Percentiles rank a stretch among this genome's conserved stretches.
These are phyloP conservation scores for Candida suzukii DNA, from an alignment of 805 yeast genomes.

Conservation along the genomic window DNA sequence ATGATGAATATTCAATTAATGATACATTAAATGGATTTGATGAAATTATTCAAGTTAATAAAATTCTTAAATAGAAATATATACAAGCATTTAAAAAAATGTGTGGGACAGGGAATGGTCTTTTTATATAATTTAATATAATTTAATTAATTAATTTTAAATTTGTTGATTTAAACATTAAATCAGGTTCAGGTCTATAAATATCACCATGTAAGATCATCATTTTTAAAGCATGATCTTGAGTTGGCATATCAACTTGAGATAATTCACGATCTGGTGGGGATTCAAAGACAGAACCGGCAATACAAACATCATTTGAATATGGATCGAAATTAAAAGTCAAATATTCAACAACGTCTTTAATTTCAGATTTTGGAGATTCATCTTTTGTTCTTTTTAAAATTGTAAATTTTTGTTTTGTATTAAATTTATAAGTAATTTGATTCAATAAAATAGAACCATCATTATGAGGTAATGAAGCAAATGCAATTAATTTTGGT, in stretches of 20 bases:
- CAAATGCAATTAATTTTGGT: slow-evolving; percentile 70
- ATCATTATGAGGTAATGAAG: slow-evolving; percentile 39
- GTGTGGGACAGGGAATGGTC: no score
- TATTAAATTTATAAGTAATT: slow-evolving; percentile 54
- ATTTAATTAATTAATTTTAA: neutral
- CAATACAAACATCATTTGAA: slow-evolving; percentile 47
- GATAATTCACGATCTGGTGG: slow-evolving; percentile 30
- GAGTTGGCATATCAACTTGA: slow-evolving; percentile 18
- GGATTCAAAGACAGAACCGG: slow-evolving; percentile 65
- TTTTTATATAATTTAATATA: neutral
- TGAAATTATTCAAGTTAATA: neutral
- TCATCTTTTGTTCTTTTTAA: slow-evolving; percentile 33
- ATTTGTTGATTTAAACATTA: neutral
- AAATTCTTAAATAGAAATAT: neutral
- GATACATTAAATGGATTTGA: neutral
- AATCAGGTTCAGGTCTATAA: slow-evolving; percentile 27
- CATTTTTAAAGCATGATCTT: slow-evolving; percentile 20
- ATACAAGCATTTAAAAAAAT: no score
- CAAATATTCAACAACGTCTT: slow-evolving; percentile 53
- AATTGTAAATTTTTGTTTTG: slow-evolving; percentile 51
- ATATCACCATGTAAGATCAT: slow-evolving; percentile 30
- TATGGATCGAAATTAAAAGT: slow-evolving; percentile 58
- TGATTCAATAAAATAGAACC: slow-evolving; percentile 34
- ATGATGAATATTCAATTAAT: slow-evolving; percentile 1
- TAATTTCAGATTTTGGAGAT: slow-evolving; percentile 37